phyloP scores from a whole-genome alignment of 148 eudicot genomes.

The Silene latifolia region DNA sequence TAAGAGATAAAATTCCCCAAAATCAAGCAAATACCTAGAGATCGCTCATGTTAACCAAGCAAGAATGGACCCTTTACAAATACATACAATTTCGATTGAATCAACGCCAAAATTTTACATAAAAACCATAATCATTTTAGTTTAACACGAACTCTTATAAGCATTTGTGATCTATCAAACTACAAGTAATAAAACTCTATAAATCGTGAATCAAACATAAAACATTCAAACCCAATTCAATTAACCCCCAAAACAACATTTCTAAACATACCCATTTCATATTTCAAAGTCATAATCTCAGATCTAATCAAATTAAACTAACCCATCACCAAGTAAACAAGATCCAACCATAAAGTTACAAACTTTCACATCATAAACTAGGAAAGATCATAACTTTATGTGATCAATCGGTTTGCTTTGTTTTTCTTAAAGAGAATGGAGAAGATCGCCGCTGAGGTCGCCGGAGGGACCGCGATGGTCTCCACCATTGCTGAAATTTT shows the following conservation, averaged over 20 bases:
- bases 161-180: too few species aligned
- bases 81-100: not conserved
- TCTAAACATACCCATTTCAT: not conserved
- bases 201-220: not conserved
- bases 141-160: too few species aligned
- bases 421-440: too few species aligned
- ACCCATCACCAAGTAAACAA: not conserved
- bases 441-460: too few species aligned
- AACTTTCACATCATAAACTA: not conserved
- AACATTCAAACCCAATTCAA: not conserved
- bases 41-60: not conserved
- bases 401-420: too few species aligned
- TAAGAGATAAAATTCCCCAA: not conserved
- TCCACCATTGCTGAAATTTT: too few species aligned
- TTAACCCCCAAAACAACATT: not conserved
- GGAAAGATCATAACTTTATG: too few species aligned
- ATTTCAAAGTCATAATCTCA: not conserved
- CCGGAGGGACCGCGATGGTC: too few species aligned
- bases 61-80: not conserved
- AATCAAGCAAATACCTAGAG: not conserved
- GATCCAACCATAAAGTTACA: conserved; percentile 10
- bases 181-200: too few species aligned
- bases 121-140: too few species aligned
- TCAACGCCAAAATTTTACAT: not conserved
- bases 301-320: conserved; percentile 4